Percentiles rank a stretch among this genome's conserved stretches.
phyloP scores from a whole-genome alignment of 192 early-diverging fungal species.

The Allomyces arbusculus region DNA sequence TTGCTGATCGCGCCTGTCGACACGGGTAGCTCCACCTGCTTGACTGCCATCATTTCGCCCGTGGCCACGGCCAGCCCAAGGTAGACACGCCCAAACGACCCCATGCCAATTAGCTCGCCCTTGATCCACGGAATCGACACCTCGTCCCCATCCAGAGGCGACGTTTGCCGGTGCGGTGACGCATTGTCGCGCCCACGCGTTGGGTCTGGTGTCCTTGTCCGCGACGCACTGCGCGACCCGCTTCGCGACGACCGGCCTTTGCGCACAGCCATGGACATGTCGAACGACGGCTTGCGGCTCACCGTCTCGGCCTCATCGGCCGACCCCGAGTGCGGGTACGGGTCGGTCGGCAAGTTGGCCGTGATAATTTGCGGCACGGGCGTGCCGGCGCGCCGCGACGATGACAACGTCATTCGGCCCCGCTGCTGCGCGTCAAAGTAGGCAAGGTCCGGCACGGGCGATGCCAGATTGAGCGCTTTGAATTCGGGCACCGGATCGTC shows the following conservation, averaged over 20 bases:
- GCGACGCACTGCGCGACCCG: background rate
- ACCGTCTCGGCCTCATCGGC: no score
- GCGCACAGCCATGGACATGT: background rate
- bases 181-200: background rate
- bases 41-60: slow-evolving; percentile 64
- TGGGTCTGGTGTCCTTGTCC: background rate
- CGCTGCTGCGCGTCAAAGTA: no score
- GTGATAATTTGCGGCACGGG: no score
- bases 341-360: no score
- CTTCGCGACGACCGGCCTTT: background rate
- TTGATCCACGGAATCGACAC: slow-evolving; percentile 44
- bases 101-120: slow-evolving; percentile 62
- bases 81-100: slow-evolving; percentile 60
- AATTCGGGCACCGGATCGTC: no score
- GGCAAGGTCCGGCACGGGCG: no score
- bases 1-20: slow-evolving; percentile 16
- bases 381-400: no score
- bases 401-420: no score
- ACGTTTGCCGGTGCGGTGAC: background rate
- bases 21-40: slow-evolving; percentile 50
- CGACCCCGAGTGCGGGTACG: no score
- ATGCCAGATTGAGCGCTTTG: no score
- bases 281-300: no score
- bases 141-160: slow-evolving; percentile 6
- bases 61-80: slow-evolving; percentile 49